Conservation (phyloP, 495 filamentous ascomycete genomes). For the Stereocaulon alpinum region DNA sequence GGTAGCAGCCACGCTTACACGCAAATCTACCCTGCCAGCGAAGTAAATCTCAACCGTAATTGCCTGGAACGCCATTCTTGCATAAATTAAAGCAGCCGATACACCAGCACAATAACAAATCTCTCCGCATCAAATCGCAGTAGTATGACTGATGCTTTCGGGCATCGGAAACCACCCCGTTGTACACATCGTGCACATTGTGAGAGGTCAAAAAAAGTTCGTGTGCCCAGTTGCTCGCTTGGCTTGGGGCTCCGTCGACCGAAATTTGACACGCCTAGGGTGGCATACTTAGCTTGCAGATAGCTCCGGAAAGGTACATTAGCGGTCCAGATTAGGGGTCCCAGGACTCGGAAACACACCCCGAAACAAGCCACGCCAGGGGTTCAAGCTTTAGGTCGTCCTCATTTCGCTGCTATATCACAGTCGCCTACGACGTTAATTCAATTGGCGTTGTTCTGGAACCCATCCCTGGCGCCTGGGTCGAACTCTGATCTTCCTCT, state of each 20-base stretch:
- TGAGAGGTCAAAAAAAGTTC: slow-evolving; percentile 3
- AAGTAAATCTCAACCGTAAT: not conserved
- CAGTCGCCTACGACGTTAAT: not conserved
- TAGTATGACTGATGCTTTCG: not conserved
- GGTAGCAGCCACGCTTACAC: not conserved
- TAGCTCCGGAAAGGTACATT: not conserved
- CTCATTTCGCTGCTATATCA: not conserved
- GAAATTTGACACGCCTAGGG: not conserved
- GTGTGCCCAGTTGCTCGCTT: slow-evolving; percentile 6
- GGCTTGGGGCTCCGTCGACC: not conserved
- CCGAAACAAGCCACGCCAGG: not conserved
- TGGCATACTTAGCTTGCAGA: not conserved
- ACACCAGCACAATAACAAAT: not conserved
- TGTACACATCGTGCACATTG: not conserved
- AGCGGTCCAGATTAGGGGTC: not conserved
- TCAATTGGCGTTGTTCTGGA: not conserved
- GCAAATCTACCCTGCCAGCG: not conserved
- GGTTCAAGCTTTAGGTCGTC: not conserved
- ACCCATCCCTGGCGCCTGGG: not conserved
- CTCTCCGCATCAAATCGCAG: not conserved
- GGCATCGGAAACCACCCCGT: not conserved
- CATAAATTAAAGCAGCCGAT: not conserved
- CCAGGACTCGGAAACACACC: not conserved
- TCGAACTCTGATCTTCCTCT: too few species aligned
- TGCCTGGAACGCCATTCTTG: not conserved